Base-by-base conservation (phyloP, 2,329 filamentous ascomycete genomes). In the Leptographium flavum region DNA sequence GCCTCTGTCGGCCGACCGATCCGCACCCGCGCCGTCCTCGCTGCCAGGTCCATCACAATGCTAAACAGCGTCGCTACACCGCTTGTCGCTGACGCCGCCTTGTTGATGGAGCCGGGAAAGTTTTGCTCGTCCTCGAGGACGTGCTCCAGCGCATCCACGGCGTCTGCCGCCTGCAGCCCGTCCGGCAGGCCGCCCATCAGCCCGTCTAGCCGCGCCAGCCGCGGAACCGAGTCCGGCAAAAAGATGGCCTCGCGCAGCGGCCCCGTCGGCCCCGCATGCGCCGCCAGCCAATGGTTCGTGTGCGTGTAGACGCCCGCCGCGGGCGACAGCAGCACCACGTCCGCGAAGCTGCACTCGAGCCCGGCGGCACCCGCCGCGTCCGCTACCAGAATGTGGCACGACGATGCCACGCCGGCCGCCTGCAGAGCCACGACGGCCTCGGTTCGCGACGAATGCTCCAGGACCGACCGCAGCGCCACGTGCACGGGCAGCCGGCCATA, bases 401-500 rank as follows among this genome's bases (percentile, higher is more conserved):
- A 27, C 23, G 42, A 37, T 6, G 22, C 42, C 11, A 21, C 33
- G 2, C 15, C 42, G 5, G 23, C 27, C 10, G 14, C 22, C 27
- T 28, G 8, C 6, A 43, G 14, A 3, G 31, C 23, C 2, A 28
- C 43, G 11, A 45, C 15, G 15, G 43, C 43, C 15, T 28, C n/a
- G 8, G 28, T 19, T 14, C 28, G 36, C 28, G 28, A 41, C 11
- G 31, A 15, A 14, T 27, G 28, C 45, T 31, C 45, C 2, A 82
- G 57, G 5, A 67, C 69, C 17, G 66, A 58, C 1, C 78, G 64
- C 6, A 81, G 63, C 0, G 73, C 75, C 7, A 82, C 60, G 53
- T 82, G 79, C 14, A 77, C 69, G 0, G 79, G 78, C 4, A 81
- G 52, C 9, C 66, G 68, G 1, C 58, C 57, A 3, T 58, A 52